phyloP scores from a whole-genome alignment of 805 yeast species.

The Maudiozyma pseudohumilis region DNA sequence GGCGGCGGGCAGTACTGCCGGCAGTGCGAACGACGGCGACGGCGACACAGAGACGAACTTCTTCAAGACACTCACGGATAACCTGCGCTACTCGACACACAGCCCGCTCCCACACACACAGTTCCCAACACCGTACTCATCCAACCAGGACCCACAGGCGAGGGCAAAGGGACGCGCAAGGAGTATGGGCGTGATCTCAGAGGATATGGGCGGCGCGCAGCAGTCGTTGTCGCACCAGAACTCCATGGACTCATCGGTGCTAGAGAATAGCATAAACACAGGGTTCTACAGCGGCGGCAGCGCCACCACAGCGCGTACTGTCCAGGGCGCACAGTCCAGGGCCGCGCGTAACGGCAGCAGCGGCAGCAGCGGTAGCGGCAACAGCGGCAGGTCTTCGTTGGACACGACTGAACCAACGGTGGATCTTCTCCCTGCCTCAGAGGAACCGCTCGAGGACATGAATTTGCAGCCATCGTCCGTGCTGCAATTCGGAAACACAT shows the following conservation, averaged over 20 bases:
- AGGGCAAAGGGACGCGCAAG: conserved; percentile 5
- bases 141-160: conserved; percentile 10
- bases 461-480: conserved; percentile 29
- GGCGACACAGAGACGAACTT: conserved; percentile 18
- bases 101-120: conserved; percentile 28
- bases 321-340: background rate
- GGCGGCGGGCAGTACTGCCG: background rate
- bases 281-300: conserved; percentile 5
- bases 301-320: no score
- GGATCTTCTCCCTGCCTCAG: conserved; percentile 3
- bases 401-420: background rate
- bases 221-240: conserved; percentile 6
- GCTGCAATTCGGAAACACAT: conserved; percentile 17
- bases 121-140: conserved; percentile 29
- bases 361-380: background rate
- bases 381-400: background rate
- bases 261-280: conserved; percentile 21
- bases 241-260: conserved; percentile 17
- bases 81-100: conserved; percentile 22
- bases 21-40: conserved; percentile 1
- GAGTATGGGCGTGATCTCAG: background rate
- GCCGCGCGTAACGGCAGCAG: background rate
- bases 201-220: no score
- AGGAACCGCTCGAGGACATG: conserved; percentile 22
- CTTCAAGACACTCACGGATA: conserved; percentile 22